phyloP scores from a whole-genome alignment of 768 basidiomycete genomes.

The Boletales sp. region DNA sequence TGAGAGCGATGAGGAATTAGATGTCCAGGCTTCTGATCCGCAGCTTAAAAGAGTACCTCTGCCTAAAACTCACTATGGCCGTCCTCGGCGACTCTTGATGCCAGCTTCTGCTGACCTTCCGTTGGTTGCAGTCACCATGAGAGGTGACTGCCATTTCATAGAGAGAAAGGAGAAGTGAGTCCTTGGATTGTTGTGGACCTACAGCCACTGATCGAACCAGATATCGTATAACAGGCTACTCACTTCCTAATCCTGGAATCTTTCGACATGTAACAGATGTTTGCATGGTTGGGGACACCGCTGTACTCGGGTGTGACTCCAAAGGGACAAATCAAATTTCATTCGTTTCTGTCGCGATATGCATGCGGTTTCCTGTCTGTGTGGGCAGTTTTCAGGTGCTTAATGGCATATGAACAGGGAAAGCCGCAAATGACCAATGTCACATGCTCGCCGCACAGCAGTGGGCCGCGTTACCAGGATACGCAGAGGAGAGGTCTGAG shows the following conservation, averaged over 20 bases:
- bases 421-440: constrained; percentile 31
- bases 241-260: constrained; percentile 34
- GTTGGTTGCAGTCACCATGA: constrained; percentile 44
- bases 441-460: constrained; percentile 31
- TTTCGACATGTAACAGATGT: constrained; percentile 46
- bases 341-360: constrained; percentile 33
- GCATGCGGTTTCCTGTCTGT: constrained; percentile 25
- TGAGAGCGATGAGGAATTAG: constrained; percentile 13
- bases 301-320: constrained; percentile 40
- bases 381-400: constrained; percentile 19
- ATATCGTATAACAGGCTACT: constrained; percentile 34
- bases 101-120: constrained; percentile 30
- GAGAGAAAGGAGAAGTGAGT: constrained; percentile 30
- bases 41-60: constrained; percentile 27
- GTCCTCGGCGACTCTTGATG: constrained; percentile 30
- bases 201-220: constrained; percentile 23
- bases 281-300: constrained; percentile 38
- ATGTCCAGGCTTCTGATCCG: constrained; percentile 14
- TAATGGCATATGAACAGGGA: constrained; percentile 26
- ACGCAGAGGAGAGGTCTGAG: constrained; percentile 34
- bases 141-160: constrained; percentile 44
- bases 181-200: background rate
- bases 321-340: constrained; percentile 42
- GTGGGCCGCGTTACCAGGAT: constrained; percentile 21
- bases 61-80: constrained; percentile 31